phyloP scores from a whole-genome alignment of 108 stramenopile genomes.

The Cyclotella atomus region DNA sequence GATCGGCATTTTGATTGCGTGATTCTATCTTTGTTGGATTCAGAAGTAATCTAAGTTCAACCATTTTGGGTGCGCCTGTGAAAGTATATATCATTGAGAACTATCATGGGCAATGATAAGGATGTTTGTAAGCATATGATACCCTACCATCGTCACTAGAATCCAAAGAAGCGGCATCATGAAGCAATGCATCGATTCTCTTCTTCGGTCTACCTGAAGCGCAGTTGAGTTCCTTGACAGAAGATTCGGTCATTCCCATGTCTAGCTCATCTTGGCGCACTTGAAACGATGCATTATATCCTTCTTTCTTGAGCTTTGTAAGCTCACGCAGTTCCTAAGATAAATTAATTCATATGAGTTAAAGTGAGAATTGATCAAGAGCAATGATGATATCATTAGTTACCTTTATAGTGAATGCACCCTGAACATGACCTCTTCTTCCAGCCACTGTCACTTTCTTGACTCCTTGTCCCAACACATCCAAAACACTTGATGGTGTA shows the following conservation, averaged over 20 bases:
- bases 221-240: conserved; percentile 65
- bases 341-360: not conserved
- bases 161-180: conserved; percentile 44
- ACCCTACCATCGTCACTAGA: conserved; percentile 15
- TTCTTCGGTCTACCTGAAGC: conserved; percentile 60
- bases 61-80: conserved; percentile 31
- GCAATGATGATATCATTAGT: not conserved
- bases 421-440: conserved; percentile 96
- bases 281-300: conserved; percentile 53
- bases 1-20: conserved; percentile 26
- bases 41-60: conserved; percentile 91
- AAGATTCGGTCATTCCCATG: conserved; percentile 75
- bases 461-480: conserved; percentile 61
- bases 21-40: conserved; percentile 74
- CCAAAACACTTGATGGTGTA: conserved; percentile 77
- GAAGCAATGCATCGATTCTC: conserved; percentile 74
- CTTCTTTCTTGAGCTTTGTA: conserved; percentile 76
- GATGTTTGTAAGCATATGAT: not conserved
- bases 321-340: conserved; percentile 91
- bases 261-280: conserved; percentile 85
- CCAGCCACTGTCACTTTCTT: conserved; percentile 82
- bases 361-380: conserved; percentile 6
- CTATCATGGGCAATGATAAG: not conserved
- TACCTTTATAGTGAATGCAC: conserved; percentile 97
- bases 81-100: not conserved